Evolutionary conservation across 129 eudicot species (phyloP), one percentile per base, ranked within the genome.

Genomic region (Centaurea solstitialis): DNA sequence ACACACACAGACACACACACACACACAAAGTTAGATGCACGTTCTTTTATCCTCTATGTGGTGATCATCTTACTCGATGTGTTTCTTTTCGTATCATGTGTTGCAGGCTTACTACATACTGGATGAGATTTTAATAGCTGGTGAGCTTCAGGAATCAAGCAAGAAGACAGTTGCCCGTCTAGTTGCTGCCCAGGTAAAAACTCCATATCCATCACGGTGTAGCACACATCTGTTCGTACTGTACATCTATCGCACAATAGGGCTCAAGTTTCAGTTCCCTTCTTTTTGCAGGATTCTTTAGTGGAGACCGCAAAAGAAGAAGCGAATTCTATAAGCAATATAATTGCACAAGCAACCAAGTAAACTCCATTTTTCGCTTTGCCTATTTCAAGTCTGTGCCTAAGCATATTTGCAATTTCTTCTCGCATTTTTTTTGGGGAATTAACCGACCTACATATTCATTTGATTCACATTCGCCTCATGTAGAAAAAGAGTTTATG

Each of bases 131-230:
- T 59, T 92, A 62, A 92, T 92, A 40, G 94, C 97, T 75, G 97
- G 97, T 72, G 97, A 92, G 84, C 94, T 92, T 59, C 97, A 89
- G 79, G 97, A 92, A 74, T 89, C 97, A 8, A 92, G 97, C 85
- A 92, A 92, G 90, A 92, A 89, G 79, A 80, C 92, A 9, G 90
- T 92, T 79, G 90, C 89, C 21, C 96, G 93, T 72, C 76, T 91
- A 79, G 76, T 91, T 7, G 88, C 91, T 72, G 86, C 93, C 24
- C 96, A 91, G 91, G 96, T 91, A 75, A 13, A 35, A 28, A 61
- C 30, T 39, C 53, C 20, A 3, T 21, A 43, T 21, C 68, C 13
- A 2, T n/a, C n/a, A n/a, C n/a, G n/a, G n/a, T n/a, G n/a, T 15
- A 22, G 23, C 53, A 23, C 20, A 18, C 35, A 9, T 62, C 68